These are phyloP conservation scores for Hymenoscyphus albidus DNA, from an alignment of 2,329 filamentous ascomycete species.

Conservation along the genomic window DNA sequence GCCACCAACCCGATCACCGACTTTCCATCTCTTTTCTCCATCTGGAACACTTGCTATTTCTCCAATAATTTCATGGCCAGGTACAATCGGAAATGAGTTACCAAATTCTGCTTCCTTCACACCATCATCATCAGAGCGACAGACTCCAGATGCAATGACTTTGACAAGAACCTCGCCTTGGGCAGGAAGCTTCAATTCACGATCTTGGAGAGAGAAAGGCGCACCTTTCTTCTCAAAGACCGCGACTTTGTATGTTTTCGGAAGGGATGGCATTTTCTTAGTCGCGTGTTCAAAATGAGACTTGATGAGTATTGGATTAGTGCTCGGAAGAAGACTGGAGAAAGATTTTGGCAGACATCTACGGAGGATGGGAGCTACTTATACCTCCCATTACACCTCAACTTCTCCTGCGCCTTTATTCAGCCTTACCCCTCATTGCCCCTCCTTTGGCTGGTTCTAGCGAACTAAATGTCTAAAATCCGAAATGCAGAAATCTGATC, in stretches of 20 bases:
- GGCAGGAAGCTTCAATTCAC: slow-evolving; percentile 53
- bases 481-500: no score
- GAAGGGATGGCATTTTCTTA: slow-evolving; percentile 40
- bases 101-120: slow-evolving; percentile 49
- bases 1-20: slow-evolving; percentile 64
- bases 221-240: slow-evolving; percentile 51
- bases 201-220: slow-evolving; percentile 55
- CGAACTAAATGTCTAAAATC: no score
- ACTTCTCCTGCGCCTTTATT: no score
- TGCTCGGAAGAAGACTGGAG: not conserved
- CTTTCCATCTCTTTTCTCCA: slow-evolving; percentile 53
- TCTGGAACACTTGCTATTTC: slow-evolving; percentile 59
- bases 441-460: no score
- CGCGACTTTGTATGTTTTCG: slow-evolving; percentile 64
- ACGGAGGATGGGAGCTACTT: no score
- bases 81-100: slow-evolving; percentile 55
- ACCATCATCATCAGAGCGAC: slow-evolving; percentile 52
- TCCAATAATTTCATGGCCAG: slow-evolving; percentile 71
- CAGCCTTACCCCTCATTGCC: no score
- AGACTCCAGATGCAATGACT: slow-evolving; percentile 68
- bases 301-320: not conserved
- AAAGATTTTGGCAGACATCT: no score
- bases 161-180: slow-evolving; percentile 64
- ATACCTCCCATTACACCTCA: no score
- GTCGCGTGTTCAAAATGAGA: slow-evolving; percentile 4